phyloP scores from a whole-genome alignment of 352 stramenopile species.

The Phytophthora hybrid region DNA sequence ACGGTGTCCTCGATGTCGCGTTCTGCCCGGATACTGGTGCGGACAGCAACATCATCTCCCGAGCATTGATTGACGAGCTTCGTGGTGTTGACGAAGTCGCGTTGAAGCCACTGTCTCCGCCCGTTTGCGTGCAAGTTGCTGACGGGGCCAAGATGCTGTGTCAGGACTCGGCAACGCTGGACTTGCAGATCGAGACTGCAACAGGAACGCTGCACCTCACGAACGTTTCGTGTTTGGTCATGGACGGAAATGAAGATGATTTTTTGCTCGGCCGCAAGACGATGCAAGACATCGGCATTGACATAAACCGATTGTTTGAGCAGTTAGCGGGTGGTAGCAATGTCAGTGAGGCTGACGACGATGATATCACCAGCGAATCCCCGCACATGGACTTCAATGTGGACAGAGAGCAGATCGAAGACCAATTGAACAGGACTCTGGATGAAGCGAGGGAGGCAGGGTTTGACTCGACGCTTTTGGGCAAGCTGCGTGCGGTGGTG shows the following conservation, averaged over 20 bases:
- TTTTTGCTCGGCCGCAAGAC: no score
- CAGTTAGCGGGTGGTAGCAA: not conserved
- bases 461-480: not conserved
- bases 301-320: conserved; percentile 17
- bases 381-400: conserved; percentile 2
- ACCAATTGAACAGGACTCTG: conserved; percentile 3
- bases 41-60: not conserved
- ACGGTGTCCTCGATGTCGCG: no score
- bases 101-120: not conserved
- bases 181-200: not conserved
- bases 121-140: conserved; percentile 3
- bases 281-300: conserved; percentile 19
- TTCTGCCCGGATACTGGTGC: not conserved
- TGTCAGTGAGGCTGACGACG: not conserved
- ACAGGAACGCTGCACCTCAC: not conserved
- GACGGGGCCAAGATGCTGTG: conserved; percentile 3
- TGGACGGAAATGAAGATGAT: no score
- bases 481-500: no score
- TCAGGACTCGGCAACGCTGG: not conserved
- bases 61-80: not conserved
- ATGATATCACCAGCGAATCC: not conserved
- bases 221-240: not conserved
- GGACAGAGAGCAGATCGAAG: conserved; percentile 9
- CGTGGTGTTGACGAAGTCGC: not conserved
- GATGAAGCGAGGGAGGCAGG: not conserved